phyloP scores from a whole-genome alignment of 306 rosid genomes.

The Vigna nakashimae region DNA sequence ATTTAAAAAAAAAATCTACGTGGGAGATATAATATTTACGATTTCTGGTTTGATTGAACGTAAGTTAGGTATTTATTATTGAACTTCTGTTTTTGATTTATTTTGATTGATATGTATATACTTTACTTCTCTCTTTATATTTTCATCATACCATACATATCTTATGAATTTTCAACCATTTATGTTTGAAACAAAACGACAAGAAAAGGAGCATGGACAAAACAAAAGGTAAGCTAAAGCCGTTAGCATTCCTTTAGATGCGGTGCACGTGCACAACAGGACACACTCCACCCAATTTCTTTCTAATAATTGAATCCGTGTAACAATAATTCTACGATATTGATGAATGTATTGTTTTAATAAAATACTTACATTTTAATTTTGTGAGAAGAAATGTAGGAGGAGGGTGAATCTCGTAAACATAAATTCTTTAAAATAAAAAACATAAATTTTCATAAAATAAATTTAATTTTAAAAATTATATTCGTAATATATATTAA shows the following conservation, averaged over 20 bases:
- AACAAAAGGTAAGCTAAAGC: conserved; percentile 20
- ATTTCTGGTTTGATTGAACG: too few relatives aligned
- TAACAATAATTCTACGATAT: not conserved
- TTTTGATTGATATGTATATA: too few relatives aligned
- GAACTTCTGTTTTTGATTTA: too few relatives aligned
- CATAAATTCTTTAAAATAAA: too few relatives aligned
- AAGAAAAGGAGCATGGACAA: not conserved
- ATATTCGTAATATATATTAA: too few relatives aligned
- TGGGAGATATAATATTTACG: too few relatives aligned
- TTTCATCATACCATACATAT: not conserved
- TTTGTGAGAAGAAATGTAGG: not conserved
- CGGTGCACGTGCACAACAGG: conserved; percentile 55
- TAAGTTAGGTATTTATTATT: too few relatives aligned
- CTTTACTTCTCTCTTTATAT: not conserved
- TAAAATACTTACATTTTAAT: not conserved
- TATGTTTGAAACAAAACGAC: not conserved
- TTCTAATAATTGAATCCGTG: conserved; percentile 5
- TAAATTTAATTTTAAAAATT: too few relatives aligned
- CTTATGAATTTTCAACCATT: not conserved
- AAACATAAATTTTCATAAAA: too few relatives aligned
- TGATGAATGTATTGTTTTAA: not conserved
- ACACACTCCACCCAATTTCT: not conserved
- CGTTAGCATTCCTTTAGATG: conserved; percentile 47
- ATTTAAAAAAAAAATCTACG: too few relatives aligned
- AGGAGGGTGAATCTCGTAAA: too few relatives aligned